Evolutionary conservation across 495 filamentous ascomycete genomes (phyloP).

Genomic region (Penicillium waksmanii): DNA sequence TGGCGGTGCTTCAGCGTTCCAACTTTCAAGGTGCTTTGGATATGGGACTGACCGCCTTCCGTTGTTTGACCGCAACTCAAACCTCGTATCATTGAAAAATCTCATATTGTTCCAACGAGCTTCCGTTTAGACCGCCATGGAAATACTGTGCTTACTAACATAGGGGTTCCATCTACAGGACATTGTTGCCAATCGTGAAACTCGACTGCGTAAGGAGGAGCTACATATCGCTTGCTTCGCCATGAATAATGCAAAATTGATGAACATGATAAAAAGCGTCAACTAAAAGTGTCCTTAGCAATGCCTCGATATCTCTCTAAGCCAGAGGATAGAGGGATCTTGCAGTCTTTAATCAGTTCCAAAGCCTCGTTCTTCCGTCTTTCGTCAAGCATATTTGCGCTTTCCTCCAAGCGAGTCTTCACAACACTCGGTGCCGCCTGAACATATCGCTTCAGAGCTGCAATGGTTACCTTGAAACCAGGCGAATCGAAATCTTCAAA

Average conservation of each 20-base stretch:
- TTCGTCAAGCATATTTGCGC: conserved; percentile 2
- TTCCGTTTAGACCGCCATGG: neutral
- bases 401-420: conserved; percentile 7
- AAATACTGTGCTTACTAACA: neutral
- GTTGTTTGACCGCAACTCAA: neutral
- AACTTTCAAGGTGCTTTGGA: no score
- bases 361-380: conserved; percentile 8
- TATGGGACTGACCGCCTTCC: neutral
- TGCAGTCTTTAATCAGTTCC: conserved; percentile 4
- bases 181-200: neutral
- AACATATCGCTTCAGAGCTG: conserved; percentile 3
- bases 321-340: conserved; percentile 1
- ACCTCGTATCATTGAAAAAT: neutral
- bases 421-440: conserved; percentile 1
- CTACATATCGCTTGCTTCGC: neutral
- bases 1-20: no score
- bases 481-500: conserved; percentile 8
- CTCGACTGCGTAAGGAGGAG: neutral
- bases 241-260: neutral
- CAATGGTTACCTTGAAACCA: conserved; percentile 9
- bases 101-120: neutral
- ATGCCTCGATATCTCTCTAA: neutral
- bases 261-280: neutral
- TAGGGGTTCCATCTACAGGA: neutral
- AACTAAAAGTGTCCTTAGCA: neutral